These are phyloP conservation scores for Castanopsis chinensis DNA, from an alignment of 306 rosid species.

Conservation along the genomic window DNA sequence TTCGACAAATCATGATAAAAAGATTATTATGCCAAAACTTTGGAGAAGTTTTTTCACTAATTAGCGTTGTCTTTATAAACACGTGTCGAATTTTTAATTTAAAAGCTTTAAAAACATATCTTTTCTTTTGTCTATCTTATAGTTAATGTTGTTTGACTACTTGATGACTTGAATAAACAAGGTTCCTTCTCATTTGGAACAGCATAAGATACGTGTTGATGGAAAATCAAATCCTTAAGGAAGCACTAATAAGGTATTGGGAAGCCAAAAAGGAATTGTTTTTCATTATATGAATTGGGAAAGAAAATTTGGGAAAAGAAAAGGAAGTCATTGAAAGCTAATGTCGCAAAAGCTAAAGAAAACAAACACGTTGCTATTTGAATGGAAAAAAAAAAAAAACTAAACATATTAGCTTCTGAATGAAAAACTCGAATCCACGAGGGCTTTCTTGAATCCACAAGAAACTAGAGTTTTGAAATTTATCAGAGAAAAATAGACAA, in stretches of 20 bases:
- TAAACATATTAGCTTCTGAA: no score
- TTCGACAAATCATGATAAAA: constrained; percentile 24
- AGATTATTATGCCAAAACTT: constrained; percentile 11
- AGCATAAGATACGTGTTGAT: no score
- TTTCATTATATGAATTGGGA: neutral
- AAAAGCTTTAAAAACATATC: neutral
- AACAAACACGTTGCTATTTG: no score
- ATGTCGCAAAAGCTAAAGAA: no score
- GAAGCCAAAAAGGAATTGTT: neutral
- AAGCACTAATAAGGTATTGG: no score
- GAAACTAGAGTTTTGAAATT: no score
- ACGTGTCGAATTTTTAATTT: constrained; percentile 36
- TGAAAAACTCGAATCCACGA: no score
- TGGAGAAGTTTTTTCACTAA: constrained; percentile 48
- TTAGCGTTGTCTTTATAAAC: constrained; percentile 29
- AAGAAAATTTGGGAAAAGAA: neutral
- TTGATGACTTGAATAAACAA: neutral
- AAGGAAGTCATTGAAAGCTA: neutral
- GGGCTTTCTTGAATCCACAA: accelerated
- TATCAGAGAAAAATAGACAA: no score
- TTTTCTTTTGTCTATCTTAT: neutral
- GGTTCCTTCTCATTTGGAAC: neutral
- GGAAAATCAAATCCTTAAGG: no score
- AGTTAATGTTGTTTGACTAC: neutral
- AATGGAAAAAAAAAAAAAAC: no score